Percentiles rank a stretch among this genome's conserved stretches.
phyloP scores from a whole-genome alignment of 495 filamentous ascomycete genomes.

The Neurospora sp. region DNA sequence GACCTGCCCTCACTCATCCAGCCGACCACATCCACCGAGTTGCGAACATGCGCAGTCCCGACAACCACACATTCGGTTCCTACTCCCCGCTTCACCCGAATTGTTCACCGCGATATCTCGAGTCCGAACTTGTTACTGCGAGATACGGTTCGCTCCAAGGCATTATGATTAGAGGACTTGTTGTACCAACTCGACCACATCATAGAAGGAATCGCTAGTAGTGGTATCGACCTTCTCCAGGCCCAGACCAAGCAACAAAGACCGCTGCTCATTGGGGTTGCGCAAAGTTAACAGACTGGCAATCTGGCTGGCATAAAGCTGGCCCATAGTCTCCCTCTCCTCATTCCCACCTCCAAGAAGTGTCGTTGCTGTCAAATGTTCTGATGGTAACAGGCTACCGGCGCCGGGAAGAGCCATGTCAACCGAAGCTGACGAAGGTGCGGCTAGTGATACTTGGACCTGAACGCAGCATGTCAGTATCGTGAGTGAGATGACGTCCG shows the following conservation, averaged over 20 bases:
- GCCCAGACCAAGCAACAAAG: slow-evolving; percentile 74
- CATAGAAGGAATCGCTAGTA: slow-evolving; percentile 67
- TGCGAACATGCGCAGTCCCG: neutral
- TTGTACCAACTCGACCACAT: slow-evolving; percentile 70
- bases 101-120: neutral
- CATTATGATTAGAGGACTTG: slow-evolving; percentile 34
- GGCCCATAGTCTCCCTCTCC: slow-evolving; percentile 72
- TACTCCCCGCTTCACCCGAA: neutral
- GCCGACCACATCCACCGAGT: neutral
- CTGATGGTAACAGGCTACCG: slow-evolving; percentile 59
- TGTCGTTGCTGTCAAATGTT: slow-evolving; percentile 76
- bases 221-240: slow-evolving; percentile 48
- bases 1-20: neutral
- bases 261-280: slow-evolving; percentile 65
- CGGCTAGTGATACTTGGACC: slow-evolving; percentile 81
- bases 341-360: slow-evolving; percentile 74
- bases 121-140: neutral
- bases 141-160: neutral
- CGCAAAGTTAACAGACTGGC: slow-evolving; percentile 65
- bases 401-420: slow-evolving; percentile 44
- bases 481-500: neutral
- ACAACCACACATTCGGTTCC: neutral
- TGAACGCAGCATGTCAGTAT: slow-evolving; percentile 23
- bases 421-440: slow-evolving; percentile 48
- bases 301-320: slow-evolving; percentile 81